Evolutionary conservation across 78 protist species (phyloP).

Genomic region (Monosiga brevicollis): DNA sequence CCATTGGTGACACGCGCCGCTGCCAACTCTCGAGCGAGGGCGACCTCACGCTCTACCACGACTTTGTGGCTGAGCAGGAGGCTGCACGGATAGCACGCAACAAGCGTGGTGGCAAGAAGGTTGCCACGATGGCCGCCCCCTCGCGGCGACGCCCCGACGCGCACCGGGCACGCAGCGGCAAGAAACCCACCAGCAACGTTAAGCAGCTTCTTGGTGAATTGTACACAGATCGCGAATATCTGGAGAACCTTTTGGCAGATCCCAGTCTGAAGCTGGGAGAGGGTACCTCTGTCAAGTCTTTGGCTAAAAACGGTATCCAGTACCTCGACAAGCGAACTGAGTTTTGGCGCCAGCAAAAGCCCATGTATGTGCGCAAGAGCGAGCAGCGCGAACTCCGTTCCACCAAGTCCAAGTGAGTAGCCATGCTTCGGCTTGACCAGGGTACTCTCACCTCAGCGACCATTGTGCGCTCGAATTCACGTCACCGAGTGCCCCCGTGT

Average conservation of each 20-base stretch:
- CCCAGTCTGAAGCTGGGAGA: background rate
- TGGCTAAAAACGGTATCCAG: background rate
- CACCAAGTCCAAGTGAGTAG: too few species aligned
- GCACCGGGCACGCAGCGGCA: background rate
- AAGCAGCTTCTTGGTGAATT: slow-evolving; percentile 17
- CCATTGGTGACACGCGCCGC: background rate
- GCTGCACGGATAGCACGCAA: background rate
- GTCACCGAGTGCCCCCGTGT: too few species aligned
- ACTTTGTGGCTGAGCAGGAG: too few species aligned
- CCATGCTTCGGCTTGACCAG: too few species aligned
- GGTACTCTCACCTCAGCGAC: too few species aligned
- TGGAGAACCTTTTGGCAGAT: background rate
- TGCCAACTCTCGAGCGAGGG: background rate
- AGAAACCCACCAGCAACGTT: background rate
- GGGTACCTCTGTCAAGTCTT: background rate
- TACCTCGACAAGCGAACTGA: slow-evolving; percentile 11
- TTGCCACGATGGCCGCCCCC: too few species aligned
- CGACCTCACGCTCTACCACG: background rate
- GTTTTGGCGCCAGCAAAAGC: slow-evolving; percentile 31
- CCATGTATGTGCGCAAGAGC: background rate
- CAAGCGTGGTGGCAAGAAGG: background rate
- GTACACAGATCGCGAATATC: background rate
- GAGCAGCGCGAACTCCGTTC: too few species aligned
- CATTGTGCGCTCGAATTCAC: too few species aligned
- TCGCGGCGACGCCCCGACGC: background rate